Evolutionary conservation across 2,329 filamentous ascomycete genomes (phyloP).

Genomic region (Davidsoniella australis): DNA sequence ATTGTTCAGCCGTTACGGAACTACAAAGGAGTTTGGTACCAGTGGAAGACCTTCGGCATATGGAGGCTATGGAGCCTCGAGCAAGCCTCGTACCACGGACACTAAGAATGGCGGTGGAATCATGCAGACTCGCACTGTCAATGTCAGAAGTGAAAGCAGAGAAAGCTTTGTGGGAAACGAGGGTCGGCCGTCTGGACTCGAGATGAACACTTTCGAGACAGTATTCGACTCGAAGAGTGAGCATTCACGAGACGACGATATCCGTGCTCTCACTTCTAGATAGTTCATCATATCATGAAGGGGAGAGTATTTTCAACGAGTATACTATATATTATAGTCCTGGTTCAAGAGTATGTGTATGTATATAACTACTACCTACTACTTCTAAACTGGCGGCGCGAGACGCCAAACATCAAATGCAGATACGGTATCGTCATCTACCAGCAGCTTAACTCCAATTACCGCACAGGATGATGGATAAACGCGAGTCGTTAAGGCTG

Average conservation of each 20-base stretch:
- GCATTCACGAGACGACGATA: too few relatives aligned
- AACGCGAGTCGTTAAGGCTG: neutral
- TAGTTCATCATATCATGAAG: too few relatives aligned
- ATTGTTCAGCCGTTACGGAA: slow-evolving; percentile 3
- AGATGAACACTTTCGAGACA: slow-evolving; percentile 6
- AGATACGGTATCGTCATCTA: neutral
- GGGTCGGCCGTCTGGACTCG: neutral
- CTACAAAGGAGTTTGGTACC: neutral
- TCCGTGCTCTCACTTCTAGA: too few relatives aligned
- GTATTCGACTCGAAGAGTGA: slow-evolving; percentile 1
- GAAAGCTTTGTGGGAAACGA: slow-evolving; percentile 6
- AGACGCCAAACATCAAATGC: neutral
- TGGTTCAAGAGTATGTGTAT: too few relatives aligned
- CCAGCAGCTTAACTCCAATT: slow-evolving; percentile 12
- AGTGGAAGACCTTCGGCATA: slow-evolving; percentile 2
- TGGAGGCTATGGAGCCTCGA: neutral
- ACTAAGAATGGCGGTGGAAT: neutral
- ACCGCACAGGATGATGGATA: slow-evolving; percentile 11
- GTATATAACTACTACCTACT: too few relatives aligned
- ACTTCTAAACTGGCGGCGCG: too few relatives aligned
- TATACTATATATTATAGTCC: too few relatives aligned
- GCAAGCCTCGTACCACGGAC: neutral
- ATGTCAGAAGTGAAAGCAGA: slow-evolving; percentile 7
- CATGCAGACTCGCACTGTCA: slow-evolving; percentile 8
- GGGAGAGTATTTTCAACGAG: too few relatives aligned